Evolutionary conservation across 1,284 basidiomycete genomes (phyloP).

Genomic region (Ceratobasidium theobromae): DNA sequence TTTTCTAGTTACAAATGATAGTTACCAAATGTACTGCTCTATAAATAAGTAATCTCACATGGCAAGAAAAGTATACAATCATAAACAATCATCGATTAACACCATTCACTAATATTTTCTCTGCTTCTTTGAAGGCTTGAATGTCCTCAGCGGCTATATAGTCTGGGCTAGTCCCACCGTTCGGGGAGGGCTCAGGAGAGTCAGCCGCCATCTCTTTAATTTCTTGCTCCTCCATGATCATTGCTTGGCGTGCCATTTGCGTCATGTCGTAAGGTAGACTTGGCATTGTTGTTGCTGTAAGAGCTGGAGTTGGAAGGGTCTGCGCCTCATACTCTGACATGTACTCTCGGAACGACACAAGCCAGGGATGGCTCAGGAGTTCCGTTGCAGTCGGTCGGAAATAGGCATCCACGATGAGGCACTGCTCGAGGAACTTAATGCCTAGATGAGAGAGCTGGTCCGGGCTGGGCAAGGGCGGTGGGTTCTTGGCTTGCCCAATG

Average conservation of each 20-base stretch:
- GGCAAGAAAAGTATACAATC: not conserved
- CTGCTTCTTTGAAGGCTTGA: not conserved
- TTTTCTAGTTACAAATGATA: conserved; percentile 30
- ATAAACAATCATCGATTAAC: not conserved
- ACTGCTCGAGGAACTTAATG: conserved; percentile 92
- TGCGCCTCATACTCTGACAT: conserved; percentile 60
- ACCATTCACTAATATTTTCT: conserved; percentile 11
- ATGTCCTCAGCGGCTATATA: conserved; percentile 1
- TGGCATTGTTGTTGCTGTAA: conserved; percentile 17
- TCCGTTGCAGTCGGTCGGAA: conserved; percentile 83
- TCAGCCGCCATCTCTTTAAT: conserved; percentile 37
- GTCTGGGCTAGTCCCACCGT: conserved; percentile 6
- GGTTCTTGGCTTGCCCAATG: conserved; percentile 95
- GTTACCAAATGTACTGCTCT: not conserved
- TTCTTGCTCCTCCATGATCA: conserved; percentile 61
- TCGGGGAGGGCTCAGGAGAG: conserved; percentile 27
- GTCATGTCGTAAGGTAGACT: conserved; percentile 53
- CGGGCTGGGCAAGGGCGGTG: conserved; percentile 91
- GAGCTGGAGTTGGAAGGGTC: conserved; percentile 23
- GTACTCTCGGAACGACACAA: conserved; percentile 74
- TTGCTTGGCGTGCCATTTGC: conserved; percentile 57
- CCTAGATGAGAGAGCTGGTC: conserved; percentile 87
- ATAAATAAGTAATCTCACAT: not conserved
- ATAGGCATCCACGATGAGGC: conserved; percentile 86
- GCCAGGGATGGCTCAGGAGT: conserved; percentile 89